Evolutionary conservation across 176 grass and related monocot genomes (phyloP).

Genomic region (Tillandsia fasciculata): DNA sequence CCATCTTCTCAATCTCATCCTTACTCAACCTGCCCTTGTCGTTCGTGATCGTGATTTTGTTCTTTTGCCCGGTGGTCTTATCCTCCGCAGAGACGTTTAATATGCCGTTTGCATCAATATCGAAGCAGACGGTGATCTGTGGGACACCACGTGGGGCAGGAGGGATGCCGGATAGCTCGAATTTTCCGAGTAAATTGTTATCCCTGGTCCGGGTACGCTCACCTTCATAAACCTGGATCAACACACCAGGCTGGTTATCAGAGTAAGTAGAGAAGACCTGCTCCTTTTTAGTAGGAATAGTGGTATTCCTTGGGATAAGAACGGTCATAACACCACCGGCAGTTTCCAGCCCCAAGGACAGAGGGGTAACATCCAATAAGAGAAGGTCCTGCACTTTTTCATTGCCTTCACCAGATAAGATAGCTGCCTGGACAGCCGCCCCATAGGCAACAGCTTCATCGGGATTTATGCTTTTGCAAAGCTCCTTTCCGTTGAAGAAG

Average conservation of each 20-base stretch:
- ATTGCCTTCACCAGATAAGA: slow-evolving; percentile 43
- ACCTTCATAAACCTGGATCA: slow-evolving; percentile 51
- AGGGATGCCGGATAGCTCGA: slow-evolving; percentile 46
- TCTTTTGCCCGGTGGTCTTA: slow-evolving; percentile 52
- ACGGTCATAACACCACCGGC: slow-evolving; percentile 46
- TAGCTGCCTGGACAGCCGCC: slow-evolving; percentile 41
- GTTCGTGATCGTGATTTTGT: slow-evolving; percentile 48
- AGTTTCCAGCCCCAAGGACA: slow-evolving; percentile 55
- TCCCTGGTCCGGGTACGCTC: slow-evolving; percentile 43
- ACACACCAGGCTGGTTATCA: slow-evolving; percentile 45
- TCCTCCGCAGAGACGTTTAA: slow-evolving; percentile 41
- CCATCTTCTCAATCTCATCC: slow-evolving; percentile 54
- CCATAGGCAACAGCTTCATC: slow-evolving; percentile 52
- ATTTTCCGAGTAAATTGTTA: slow-evolving; percentile 51
- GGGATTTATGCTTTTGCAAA: slow-evolving; percentile 58
- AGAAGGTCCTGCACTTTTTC: slow-evolving; percentile 59
- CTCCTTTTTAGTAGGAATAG: slow-evolving; percentile 51
- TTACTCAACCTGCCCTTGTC: slow-evolving; percentile 52
- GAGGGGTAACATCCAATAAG: slow-evolving; percentile 37
- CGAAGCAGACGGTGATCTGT: slow-evolving; percentile 48
- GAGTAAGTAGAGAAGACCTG: slow-evolving; percentile 56
- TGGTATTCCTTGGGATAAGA: slow-evolving; percentile 47
- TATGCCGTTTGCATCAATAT: slow-evolving; percentile 47
- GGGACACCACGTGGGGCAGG: slow-evolving; percentile 47
- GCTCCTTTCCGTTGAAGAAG: slow-evolving; percentile 48